Base-by-base conservation (phyloP, 192 early-diverging fungal species). In the Chytriomyces confervae region DNA sequence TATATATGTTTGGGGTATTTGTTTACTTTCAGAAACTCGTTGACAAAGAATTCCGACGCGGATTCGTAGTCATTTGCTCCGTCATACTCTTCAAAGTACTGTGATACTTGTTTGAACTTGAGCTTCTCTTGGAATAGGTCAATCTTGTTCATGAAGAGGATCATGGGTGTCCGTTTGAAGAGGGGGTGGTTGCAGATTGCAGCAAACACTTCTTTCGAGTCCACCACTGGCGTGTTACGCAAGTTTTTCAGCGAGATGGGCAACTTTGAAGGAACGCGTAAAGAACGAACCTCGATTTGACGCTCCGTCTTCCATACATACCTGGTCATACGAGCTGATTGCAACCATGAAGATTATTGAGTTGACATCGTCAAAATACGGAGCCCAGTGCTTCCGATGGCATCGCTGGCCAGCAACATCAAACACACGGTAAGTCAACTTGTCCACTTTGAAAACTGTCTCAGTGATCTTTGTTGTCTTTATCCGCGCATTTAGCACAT, bases 111-210 rank as follows among this genome's bases (percentile, higher is more conserved):
- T 20, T 89, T 93, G 27, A 83, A 80, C 44, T 89, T 88, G 62
- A 98, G 85, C 86, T 98, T 98, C 75, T 95, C 91, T 66, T 86
- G 88, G 88, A 98, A 97, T 23, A 95, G 87, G 88, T 98, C 96
- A 77, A 98, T 95, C 86, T 98, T 98, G 91, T 98, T 98, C 53
- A 98, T 84, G 89, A 98, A 98, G 53, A 98, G 85, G 76, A 98
- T 97, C 29, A 98, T 95, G 11, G 95, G 95, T 3, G 96, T 98
- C 79, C 94, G 93, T 43, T 93, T 91, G 66, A 98, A 98, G 95
- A 95, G 95, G 67, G 94, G 88, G 73, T 91, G 93, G 84, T 98
- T 98, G 85, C 96, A 98, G 79, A 98, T 97, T 2, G 95, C 95
- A 78, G 95, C 96, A 78, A 98, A 98, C 69, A 98, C 86, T 7